phyloP scores from a whole-genome alignment of 257 asterid genomes.

The Perilla frutescens region DNA sequence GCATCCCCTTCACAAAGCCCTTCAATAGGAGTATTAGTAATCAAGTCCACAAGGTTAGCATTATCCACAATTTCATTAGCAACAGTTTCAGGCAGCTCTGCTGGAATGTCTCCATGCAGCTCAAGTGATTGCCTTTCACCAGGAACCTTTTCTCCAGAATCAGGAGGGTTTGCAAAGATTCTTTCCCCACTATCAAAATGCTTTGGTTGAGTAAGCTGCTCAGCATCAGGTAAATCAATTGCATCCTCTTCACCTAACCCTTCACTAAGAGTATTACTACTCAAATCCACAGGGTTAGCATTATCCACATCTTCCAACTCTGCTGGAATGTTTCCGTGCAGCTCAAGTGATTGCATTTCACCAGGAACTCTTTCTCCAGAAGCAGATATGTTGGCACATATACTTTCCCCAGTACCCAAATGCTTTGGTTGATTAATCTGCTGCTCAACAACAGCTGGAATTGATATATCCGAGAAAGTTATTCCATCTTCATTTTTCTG shows the following conservation, averaged over 20 bases:
- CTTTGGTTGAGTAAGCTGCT: slow-evolving; percentile 40
- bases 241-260: slow-evolving; percentile 35
- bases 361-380: slow-evolving; percentile 31
- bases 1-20: slow-evolving; percentile 35
- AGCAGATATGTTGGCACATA: slow-evolving; percentile 24
- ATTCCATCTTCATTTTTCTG: slow-evolving; percentile 20
- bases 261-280: slow-evolving; percentile 22
- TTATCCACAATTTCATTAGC: slow-evolving; percentile 28
- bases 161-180: slow-evolving; percentile 26
- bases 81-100: slow-evolving; percentile 27
- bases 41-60: slow-evolving; percentile 19
- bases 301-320: slow-evolving; percentile 26
- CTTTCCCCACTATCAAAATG: slow-evolving; percentile 14
- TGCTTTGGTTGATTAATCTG: slow-evolving; percentile 38
- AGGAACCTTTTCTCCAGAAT: slow-evolving; percentile 2
- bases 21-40: slow-evolving; percentile 23
- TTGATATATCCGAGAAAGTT: background rate
- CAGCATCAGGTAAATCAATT: slow-evolving; percentile 28
- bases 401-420: slow-evolving; percentile 16
- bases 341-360: slow-evolving; percentile 38
- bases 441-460: slow-evolving; percentile 32
- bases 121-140: slow-evolving; percentile 36
- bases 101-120: slow-evolving; percentile 37
- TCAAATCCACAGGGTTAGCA: slow-evolving; percentile 31
- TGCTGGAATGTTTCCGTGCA: slow-evolving; percentile 34